Evolutionary conservation across 2,329 filamentous ascomycete species (phyloP), one percentile per base, ranked within the genome.

Genomic region (Trichoderma sp.): DNA sequence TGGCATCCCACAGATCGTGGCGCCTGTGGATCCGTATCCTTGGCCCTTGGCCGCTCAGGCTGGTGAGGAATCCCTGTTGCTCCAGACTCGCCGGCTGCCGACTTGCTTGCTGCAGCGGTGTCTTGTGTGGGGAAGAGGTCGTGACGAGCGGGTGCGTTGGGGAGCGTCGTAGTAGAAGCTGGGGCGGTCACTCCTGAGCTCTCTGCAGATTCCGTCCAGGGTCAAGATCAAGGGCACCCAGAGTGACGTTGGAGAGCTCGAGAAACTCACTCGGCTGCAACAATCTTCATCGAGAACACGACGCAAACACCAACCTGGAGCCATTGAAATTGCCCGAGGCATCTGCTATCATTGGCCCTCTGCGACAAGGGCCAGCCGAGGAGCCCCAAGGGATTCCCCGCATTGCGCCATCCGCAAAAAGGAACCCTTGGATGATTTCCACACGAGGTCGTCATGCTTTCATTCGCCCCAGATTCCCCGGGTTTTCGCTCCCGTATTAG

Each of bases 51-150:
- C 17, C 47, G 28, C 3, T 48, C 41, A 24, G 21, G 21, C 21
- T 24, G 21, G 21, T 3, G 21, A 54, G 48, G 47, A 30, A 39
- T 61, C 59, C 41, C 59, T 50, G 21, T 39, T n/a, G 52, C 15
- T 52, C 61, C 44, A 56, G 44, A 50, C 48, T 50, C 26, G 10
- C 61, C 61, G 51, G 56, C 61, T 63, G 51, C 61, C 61, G 61
- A 50, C 61, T 10, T 39, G 19, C 14, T 15, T 15, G 30, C 15
- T 21, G 56, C 56, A 43, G 52, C 21, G 7, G 41, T 30, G 5
- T 34, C 12, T 14, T 19, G 15, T 50, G 43, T 47, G 57, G 57
- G 39, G 47, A 50, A 6, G 34, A 6, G 21, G 21, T 24, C 21
- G 45, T 43, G 57, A 48, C 30, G 47, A 60, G 21, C n/a, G 45